Evolutionary conservation across 371 early-diverging fungal species (phyloP).

Genomic region (Lichtheimia ornata): DNA sequence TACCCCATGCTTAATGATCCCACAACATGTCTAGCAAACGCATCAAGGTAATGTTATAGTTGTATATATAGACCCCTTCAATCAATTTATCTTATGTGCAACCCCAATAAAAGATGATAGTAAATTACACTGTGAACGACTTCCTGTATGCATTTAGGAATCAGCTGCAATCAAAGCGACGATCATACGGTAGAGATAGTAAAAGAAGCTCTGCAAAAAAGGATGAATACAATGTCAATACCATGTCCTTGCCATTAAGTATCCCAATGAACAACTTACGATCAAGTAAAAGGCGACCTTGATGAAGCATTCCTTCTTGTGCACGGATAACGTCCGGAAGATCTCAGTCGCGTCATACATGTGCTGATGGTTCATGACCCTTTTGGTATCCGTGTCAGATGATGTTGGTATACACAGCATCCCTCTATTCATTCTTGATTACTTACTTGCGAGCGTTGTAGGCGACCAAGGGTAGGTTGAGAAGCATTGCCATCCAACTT

Average conservation of each 20-base stretch:
- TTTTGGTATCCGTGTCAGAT: constrained; percentile 21
- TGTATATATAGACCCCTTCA: too few relatives aligned
- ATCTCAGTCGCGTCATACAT: constrained; percentile 97
- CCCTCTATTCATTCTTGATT: not conserved
- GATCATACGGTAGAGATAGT: constrained; percentile 82
- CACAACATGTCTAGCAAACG: too few relatives aligned
- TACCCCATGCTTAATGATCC: too few relatives aligned
- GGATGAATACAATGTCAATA: not conserved
- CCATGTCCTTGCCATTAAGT: too few relatives aligned
- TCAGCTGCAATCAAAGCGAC: constrained; percentile 67
- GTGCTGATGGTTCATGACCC: constrained; percentile 80
- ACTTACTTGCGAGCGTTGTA: constrained; percentile 87
- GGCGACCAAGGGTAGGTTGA: constrained; percentile 85
- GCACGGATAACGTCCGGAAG: constrained; percentile 85
- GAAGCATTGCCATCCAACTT: constrained; percentile 81
- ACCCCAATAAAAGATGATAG: too few relatives aligned
- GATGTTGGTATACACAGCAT: not conserved
- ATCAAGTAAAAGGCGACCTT: constrained; percentile 94
- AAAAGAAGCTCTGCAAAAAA: constrained; percentile 76
- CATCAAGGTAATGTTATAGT: too few relatives aligned
- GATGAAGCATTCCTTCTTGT: constrained; percentile 94
- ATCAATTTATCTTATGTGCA: too few relatives aligned
- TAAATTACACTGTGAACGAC: too few relatives aligned
- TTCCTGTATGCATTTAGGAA: constrained; percentile 20
- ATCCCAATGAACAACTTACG: constrained; percentile 31